Percentiles rank a stretch among this genome's conserved stretches.
These are phyloP conservation scores for Seminavis robusta DNA, from an alignment of 108 stramenopile species.

Conservation along the genomic window DNA sequence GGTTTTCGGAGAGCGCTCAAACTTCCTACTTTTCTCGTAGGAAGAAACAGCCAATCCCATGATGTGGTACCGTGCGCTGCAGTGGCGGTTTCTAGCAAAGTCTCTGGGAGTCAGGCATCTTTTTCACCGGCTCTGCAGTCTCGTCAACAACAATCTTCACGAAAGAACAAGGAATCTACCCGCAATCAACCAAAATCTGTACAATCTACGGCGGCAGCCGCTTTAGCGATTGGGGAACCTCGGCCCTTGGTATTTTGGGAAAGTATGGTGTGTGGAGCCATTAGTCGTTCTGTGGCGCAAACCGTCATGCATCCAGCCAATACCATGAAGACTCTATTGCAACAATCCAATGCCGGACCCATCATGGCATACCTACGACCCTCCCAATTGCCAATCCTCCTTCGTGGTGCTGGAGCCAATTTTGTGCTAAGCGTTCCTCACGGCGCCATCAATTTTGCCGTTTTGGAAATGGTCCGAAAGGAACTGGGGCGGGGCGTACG, in stretches of 20 bases:
- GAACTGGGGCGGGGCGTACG: slow-evolving; percentile 53
- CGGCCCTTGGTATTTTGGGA: slow-evolving; percentile 69
- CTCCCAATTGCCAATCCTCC: slow-evolving; percentile 56
- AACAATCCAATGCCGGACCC: slow-evolving; percentile 55
- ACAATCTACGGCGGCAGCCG: no score
- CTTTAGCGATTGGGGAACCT: no score
- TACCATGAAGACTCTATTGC: slow-evolving; percentile 95
- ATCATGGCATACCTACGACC: slow-evolving; percentile 48
- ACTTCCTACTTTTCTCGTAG: no score
- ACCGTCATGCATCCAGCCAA: slow-evolving; percentile 88
- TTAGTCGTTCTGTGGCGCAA: slow-evolving; percentile 86
- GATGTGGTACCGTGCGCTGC: no score
- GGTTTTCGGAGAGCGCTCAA: no score
- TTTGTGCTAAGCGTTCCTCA: slow-evolving; percentile 91
- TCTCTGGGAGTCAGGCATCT: no score
- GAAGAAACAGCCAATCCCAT: no score
- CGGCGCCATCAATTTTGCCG: slow-evolving; percentile 96
- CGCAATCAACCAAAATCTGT: no score
- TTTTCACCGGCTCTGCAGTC: no score
- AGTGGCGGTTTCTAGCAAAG: no score
- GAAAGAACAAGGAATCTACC: no score
- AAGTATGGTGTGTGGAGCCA: slow-evolving; percentile 88
- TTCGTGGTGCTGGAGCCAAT: slow-evolving; percentile 93
- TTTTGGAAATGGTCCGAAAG: slow-evolving; percentile 81
- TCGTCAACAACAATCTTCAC: no score